Conservation (phyloP, 2,329 filamentous ascomycete genomes). For the Zymoseptoria crescenta region DNA sequence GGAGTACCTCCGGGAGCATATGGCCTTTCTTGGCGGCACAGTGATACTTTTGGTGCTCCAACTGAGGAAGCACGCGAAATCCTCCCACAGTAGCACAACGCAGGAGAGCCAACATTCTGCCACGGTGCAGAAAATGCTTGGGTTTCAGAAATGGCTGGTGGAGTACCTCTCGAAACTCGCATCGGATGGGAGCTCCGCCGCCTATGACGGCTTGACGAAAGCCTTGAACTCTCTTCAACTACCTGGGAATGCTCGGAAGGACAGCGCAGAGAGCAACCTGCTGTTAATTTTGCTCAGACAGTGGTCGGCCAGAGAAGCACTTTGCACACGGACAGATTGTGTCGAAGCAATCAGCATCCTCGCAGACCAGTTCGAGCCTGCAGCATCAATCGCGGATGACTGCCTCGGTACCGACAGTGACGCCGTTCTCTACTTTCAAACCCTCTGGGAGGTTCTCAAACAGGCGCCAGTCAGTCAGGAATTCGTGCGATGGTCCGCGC, state of each 20-base stretch:
- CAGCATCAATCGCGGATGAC: conserved; percentile 52
- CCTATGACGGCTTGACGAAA: conserved; percentile 8
- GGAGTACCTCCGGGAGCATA: conserved; percentile 51
- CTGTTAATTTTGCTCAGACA: conserved; percentile 75
- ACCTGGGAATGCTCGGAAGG: conserved; percentile 60
- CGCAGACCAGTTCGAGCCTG: conserved; percentile 64
- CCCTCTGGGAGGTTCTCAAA: conserved; percentile 19
- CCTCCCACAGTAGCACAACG: conserved; percentile 56
- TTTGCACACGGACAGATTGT: conserved; percentile 64
- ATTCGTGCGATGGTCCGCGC: conserved; percentile 69
- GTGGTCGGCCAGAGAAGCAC: conserved; percentile 50
- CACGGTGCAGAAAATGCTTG: conserved; percentile 66
- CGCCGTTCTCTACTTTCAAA: conserved; percentile 38
- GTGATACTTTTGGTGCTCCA: conserved; percentile 72
- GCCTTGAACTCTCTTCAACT: conserved; percentile 47
- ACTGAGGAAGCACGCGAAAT: conserved; percentile 46
- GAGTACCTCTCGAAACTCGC: conserved; percentile 50
- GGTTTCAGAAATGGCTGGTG: conserved; percentile 72
- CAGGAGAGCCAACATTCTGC: conserved; percentile 74
- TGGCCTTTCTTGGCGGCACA: conserved; percentile 75
- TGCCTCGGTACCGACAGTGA: conserved; percentile 60
- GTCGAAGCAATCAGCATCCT: conserved; percentile 64
- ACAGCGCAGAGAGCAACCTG: conserved; percentile 69
- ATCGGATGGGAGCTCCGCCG: background rate
- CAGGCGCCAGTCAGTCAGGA: conserved; percentile 12